phyloP scores from a whole-genome alignment of 768 basidiomycete genomes.

The Collybia sp. region DNA sequence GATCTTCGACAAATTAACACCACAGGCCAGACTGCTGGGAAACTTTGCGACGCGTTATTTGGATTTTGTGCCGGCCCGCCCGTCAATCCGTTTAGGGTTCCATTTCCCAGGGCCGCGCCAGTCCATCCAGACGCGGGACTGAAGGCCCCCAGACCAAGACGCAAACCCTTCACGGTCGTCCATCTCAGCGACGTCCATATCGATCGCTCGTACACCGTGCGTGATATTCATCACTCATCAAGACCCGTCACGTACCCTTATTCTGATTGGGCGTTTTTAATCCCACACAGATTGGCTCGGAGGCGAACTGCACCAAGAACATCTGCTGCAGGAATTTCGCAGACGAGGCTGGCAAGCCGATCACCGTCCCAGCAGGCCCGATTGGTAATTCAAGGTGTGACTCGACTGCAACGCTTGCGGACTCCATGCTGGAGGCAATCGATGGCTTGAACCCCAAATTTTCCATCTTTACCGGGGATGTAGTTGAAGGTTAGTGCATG shows the following conservation, averaged over 20 bases:
- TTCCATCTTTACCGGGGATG: slow-evolving; percentile 62
- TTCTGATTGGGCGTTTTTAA: background rate
- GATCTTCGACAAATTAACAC: slow-evolving; percentile 45
- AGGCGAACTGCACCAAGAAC: slow-evolving; percentile 55
- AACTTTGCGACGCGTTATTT: slow-evolving; percentile 50
- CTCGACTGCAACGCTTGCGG: slow-evolving; percentile 39
- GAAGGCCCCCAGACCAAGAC: slow-evolving; percentile 26
- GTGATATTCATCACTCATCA: slow-evolving; percentile 9
- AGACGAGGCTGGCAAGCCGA: slow-evolving; percentile 26
- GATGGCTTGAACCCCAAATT: slow-evolving; percentile 32
- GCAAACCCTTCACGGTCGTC: slow-evolving; percentile 45
- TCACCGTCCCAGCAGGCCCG: slow-evolving; percentile 40
- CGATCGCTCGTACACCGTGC: slow-evolving; percentile 48
- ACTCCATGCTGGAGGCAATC: slow-evolving; percentile 45
- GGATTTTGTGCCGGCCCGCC: slow-evolving; percentile 49
- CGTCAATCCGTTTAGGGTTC: slow-evolving; percentile 37
- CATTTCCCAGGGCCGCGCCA: slow-evolving; percentile 40
- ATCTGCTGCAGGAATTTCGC: slow-evolving; percentile 56
- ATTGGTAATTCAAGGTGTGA: slow-evolving; percentile 50
- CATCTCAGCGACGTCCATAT: slow-evolving; percentile 66
- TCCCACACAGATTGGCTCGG: slow-evolving; percentile 38
- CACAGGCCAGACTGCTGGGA: slow-evolving; percentile 42
- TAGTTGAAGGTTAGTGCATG: slow-evolving; percentile 43
- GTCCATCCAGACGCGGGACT: slow-evolving; percentile 24
- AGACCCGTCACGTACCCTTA: background rate